These are phyloP conservation scores for Citrus hindsii DNA, from an alignment of 345 rosid species.

Conservation along the genomic window DNA sequence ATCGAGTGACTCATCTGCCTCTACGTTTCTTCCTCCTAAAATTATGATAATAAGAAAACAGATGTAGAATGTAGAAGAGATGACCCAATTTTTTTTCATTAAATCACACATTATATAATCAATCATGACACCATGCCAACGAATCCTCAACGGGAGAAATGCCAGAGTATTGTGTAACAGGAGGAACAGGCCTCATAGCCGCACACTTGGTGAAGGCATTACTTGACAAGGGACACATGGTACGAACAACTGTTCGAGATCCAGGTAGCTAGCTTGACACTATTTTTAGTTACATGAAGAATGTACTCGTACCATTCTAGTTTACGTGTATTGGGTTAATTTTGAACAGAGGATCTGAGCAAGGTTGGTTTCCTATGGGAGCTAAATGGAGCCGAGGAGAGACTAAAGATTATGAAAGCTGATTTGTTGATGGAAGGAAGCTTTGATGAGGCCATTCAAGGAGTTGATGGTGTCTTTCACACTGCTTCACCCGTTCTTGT, in stretches of 20 bases:
- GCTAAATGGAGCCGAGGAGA: conserved; percentile 57
- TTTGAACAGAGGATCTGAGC: conserved; percentile 36
- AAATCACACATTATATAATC: neutral
- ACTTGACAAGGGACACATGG: conserved; percentile 59
- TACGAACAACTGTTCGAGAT: conserved; percentile 74
- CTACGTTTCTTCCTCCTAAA: neutral
- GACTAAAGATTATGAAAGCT: conserved; percentile 63
- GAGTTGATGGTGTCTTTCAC: conserved; percentile 86
- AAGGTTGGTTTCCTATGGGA: conserved; percentile 61
- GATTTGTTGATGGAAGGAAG: conserved; percentile 63
- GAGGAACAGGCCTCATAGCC: conserved; percentile 90
- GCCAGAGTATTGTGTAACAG: conserved; percentile 88
- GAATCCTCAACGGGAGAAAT: conserved; percentile 21
- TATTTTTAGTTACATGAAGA: neutral
- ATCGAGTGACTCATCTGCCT: neutral
- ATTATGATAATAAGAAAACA: neutral
- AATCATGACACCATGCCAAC: neutral
- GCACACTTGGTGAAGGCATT: conserved; percentile 65
- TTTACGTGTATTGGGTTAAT: too few relatives aligned
- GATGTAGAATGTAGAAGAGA: neutral
- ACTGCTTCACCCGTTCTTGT: conserved; percentile 82
- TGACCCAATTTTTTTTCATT: neutral
- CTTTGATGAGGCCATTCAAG: conserved; percentile 66
- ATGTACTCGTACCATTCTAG: neutral
- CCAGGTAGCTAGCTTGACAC: conserved; percentile 41